Evolutionary conservation across 768 basidiomycete species (phyloP).

Genomic region (Cystofilobasidium ferigula): DNA sequence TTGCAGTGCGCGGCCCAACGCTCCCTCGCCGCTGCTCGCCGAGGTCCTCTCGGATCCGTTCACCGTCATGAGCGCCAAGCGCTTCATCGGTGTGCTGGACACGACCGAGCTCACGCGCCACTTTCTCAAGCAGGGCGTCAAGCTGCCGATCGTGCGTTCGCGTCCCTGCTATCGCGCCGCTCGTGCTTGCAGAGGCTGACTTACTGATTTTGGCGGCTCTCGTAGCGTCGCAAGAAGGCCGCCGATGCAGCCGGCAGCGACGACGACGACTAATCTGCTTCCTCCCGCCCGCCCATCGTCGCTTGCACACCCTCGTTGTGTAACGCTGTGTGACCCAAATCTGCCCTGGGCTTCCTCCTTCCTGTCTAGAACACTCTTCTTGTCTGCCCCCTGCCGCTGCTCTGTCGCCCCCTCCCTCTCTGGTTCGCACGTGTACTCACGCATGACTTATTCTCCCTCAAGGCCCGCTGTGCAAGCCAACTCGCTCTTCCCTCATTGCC

Average conservation of each 20-base stretch:
- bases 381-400: too few species aligned
- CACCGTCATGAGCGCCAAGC: slow-evolving; percentile 2
- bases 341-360: too few species aligned
- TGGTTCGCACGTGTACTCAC: too few species aligned
- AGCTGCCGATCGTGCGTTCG: slow-evolving; percentile 7
- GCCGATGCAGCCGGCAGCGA: neutral
- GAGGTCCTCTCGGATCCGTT: slow-evolving; percentile 13
- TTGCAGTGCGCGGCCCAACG: neutral
- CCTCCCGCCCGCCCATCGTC: neutral
- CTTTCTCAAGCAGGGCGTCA: slow-evolving; percentile 7
- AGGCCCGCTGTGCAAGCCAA: too few species aligned
- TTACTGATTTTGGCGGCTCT: neutral
- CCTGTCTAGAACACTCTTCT: too few species aligned
- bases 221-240: neutral
- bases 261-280: neutral
- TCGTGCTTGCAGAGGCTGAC: too few species aligned
- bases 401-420: too few species aligned
- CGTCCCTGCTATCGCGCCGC: neutral
- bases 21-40: slow-evolving; percentile 8
- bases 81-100: slow-evolving; percentile 1
- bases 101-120: neutral
- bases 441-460: too few species aligned
- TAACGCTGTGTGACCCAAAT: too few species aligned
- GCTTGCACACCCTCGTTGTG: neutral
- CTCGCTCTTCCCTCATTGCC: too few species aligned